Percentiles rank a stretch among this genome's conserved stretches.
Evolutionary conservation across 495 filamentous ascomycete species (phyloP).

Genomic region (Astrothelium macrocarpum): DNA sequence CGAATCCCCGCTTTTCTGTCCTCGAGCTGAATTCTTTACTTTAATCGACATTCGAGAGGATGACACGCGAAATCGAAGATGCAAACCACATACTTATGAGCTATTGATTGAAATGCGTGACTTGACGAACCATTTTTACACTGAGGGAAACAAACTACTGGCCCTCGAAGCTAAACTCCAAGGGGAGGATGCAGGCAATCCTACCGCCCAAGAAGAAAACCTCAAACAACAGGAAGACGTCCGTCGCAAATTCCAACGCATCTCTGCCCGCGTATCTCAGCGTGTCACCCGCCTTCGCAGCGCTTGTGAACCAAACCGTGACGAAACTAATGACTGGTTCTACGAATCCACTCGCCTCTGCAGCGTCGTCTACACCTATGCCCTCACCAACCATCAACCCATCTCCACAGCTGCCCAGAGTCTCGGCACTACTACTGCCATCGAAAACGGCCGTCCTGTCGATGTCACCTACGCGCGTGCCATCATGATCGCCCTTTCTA

Average conservation of each 20-base stretch:
- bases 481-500: slow-evolving; percentile 12
- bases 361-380: slow-evolving; percentile 20
- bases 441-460: slow-evolving; percentile 3
- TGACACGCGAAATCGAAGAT: background rate
- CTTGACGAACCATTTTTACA: background rate
- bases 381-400: slow-evolving; percentile 28
- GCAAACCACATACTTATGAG: background rate
- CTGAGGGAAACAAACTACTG: background rate
- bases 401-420: slow-evolving; percentile 31
- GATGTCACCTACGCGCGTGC: background rate
- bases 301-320: slow-evolving; percentile 2
- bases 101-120: slow-evolving; percentile 4
- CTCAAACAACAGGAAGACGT: background rate
- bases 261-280: background rate
- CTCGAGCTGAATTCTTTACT: slow-evolving; percentile 15
- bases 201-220: background rate
- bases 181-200: background rate
- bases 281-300: background rate
- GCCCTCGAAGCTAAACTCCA: background rate
- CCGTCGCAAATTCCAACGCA: slow-evolving; percentile 4
- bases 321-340: slow-evolving; percentile 17
- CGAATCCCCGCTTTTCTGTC: slow-evolving; percentile 25
- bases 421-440: slow-evolving; percentile 23
- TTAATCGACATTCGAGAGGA: background rate
- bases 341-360: slow-evolving; percentile 27